Percentiles rank a stretch among this genome's conserved stretches.
Evolutionary conservation across 176 grass and related monocot genomes (phyloP).

Genomic region (Chrysopogon serrulatus): DNA sequence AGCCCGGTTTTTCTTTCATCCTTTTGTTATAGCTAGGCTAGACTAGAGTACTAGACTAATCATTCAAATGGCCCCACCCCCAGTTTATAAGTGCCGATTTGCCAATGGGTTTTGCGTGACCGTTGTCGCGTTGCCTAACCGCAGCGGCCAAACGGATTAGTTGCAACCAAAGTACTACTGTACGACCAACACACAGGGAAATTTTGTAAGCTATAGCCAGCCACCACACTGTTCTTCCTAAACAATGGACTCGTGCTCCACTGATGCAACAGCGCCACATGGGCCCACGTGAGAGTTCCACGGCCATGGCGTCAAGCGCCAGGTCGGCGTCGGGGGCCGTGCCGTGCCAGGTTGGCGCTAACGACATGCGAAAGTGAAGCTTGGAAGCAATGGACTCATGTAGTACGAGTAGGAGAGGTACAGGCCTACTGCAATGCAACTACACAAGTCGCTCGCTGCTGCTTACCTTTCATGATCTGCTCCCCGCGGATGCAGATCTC

Average conservation of each 20-base stretch:
- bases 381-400: not conserved
- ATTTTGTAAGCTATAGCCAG: no score
- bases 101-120: not conserved
- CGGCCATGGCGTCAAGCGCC: not conserved
- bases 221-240: no score
- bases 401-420: not conserved
- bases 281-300: not conserved
- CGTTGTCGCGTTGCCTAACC: not conserved
- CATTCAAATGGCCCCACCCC: not conserved
- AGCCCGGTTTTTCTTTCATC: not conserved
- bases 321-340: not conserved
- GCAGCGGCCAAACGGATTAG: not conserved
- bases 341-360: not conserved
- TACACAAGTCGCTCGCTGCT: no score
- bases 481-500: constrained; percentile 94
- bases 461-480: constrained; percentile 99
- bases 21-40: no score
- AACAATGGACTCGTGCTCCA: not conserved
- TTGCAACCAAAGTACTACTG: not conserved
- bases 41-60: not conserved
- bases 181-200: not conserved
- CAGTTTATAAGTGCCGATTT: not conserved
- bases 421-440: no score
- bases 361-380: not conserved
- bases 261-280: not conserved